Base-by-base conservation (phyloP, 371 early-diverging fungal genomes). In the Mortierella sp. region DNA sequence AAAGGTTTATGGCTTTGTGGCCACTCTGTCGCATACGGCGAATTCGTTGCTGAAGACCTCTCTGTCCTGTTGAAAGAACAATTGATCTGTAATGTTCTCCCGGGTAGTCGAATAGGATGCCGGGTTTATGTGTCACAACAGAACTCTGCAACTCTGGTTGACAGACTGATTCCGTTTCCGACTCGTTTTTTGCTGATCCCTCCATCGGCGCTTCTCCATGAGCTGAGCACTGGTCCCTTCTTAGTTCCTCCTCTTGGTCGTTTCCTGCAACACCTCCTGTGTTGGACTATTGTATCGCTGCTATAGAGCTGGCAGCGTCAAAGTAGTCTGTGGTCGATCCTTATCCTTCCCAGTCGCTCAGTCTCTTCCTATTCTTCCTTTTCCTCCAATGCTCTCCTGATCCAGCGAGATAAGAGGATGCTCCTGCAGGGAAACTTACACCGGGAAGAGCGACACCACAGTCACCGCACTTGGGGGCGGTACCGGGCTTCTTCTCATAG, bases 381-480 rank as follows among this genome's bases (percentile, higher is more conserved):
- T 3, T 60, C 60, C 60, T 60, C 60, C 60, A 51, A 6, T 4
- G 4, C 21, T 46, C 16, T 11, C 12, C 58, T 58, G 14, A 0
- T 8, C 58, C 27, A 12, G 58, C 14, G 12, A 29, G 32, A 16
- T 60, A 32, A 14, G 32, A 51, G 4, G 16, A 16, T 14, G 4
- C 18, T 60, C 60, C 32, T 60, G 60, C 51, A 14, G 60, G 27
- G 58, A 58, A 60, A 98, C 91, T 95, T 96, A 60, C 60, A 87
- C 99, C 99, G 82, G 96, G 89, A 76, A 99, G 96, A 76, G 92
- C 90, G 79, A 90, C 91, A 89, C 98, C 98, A 91, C 98, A 98
- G 94, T 98, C 99, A 93, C 99, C 99, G 93, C 99, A 99, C 89
- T 96, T 95, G 82, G 97, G 96, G 83, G 94, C 96, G 89, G 93